Base-by-base conservation (phyloP, 805 yeast species). In the Phaffomyces thermotolerans region DNA sequence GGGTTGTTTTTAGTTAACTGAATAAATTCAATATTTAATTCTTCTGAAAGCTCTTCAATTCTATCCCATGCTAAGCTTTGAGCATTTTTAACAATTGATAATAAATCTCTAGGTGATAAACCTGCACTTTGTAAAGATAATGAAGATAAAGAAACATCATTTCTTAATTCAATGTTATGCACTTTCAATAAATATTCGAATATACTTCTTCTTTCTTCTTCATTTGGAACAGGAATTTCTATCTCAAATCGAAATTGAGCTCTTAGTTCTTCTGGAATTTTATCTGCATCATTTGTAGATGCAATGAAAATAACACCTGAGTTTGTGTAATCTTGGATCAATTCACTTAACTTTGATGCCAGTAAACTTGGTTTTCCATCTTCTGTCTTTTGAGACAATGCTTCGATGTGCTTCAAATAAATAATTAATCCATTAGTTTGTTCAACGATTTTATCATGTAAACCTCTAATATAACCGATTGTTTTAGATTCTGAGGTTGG, bases 111-210 rank as follows among this genome's bases (percentile, higher is more conserved):
- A 2, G 97, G 95, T 0, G 93, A 84, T 43, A 91, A 69, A 18
- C 98, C 98, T 3, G 98, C 98, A 46, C 95, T 84, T 54, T 89
- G 95, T 40, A 84, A 64, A 0, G 97, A 84, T 27, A 93, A 65
- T 0, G 76, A 64, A 1, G 70, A 64, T 6, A 75, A 53, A 3
- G 79, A 72, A 4, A 89, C 76, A 52, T 83, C 81, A 13, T 66
- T 64, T 15, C 75, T 60, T 7, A 66, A 50, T 1, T 17, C 35
- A n/a, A 45, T 40, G 6, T 42, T 32, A 13, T 27, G 10, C 13
- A 13, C 6, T 32, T 65, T 66, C 12, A 76, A 42, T 34, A 83
- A 65, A 60, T 73, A 73, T 39, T 67, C 57, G 58, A 90, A 81
- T 4, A 91, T 81, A 23, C 65, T 65, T 25, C 53, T 59, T 54